Evolutionary conservation across 352 stramenopile species (phyloP).

Genomic region (Aphanomyces astaci): DNA sequence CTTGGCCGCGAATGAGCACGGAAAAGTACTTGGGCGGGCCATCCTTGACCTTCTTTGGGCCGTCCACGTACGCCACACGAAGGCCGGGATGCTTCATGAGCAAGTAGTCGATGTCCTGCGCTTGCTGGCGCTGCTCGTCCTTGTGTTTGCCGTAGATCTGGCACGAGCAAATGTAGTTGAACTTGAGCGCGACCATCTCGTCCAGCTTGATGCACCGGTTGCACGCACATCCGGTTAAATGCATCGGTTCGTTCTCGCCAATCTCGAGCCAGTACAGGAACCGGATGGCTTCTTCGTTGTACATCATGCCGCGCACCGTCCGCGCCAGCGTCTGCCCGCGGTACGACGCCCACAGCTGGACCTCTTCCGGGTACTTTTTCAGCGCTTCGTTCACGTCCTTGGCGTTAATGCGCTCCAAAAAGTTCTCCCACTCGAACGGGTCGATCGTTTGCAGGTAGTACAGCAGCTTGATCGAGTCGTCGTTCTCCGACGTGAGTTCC

Average conservation of each 20-base stretch:
- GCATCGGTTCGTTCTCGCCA: conserved; percentile 82
- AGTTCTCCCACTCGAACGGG: conserved; percentile 78
- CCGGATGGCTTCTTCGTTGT: conserved; percentile 78
- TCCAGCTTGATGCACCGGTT: conserved; percentile 79
- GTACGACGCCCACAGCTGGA: conserved; percentile 77
- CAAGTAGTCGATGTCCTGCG: conserved; percentile 65
- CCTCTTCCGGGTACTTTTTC: conserved; percentile 74
- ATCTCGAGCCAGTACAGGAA: conserved; percentile 86
- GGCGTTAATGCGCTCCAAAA: conserved; percentile 59
- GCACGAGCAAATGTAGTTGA: conserved; percentile 84
- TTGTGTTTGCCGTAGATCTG: conserved; percentile 85
- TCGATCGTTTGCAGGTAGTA: conserved; percentile 92
- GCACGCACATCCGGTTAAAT: conserved; percentile 61
- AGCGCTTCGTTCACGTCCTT: conserved; percentile 82
- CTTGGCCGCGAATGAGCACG: conserved; percentile 61
- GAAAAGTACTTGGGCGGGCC: conserved; percentile 78
- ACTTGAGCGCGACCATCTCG: conserved; percentile 82
- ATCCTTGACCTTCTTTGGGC: conserved; percentile 83
- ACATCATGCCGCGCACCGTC: conserved; percentile 84
- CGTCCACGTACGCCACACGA: conserved; percentile 75
- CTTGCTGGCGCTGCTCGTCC: conserved; percentile 74
- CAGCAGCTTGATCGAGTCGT: conserved; percentile 92
- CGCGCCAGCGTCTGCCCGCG: conserved; percentile 75
- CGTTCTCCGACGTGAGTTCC: conserved; percentile 74
- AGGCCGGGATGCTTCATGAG: conserved; percentile 71